phyloP scores from a whole-genome alignment of 2,329 filamentous ascomycete genomes.

The Microsporum canis region DNA sequence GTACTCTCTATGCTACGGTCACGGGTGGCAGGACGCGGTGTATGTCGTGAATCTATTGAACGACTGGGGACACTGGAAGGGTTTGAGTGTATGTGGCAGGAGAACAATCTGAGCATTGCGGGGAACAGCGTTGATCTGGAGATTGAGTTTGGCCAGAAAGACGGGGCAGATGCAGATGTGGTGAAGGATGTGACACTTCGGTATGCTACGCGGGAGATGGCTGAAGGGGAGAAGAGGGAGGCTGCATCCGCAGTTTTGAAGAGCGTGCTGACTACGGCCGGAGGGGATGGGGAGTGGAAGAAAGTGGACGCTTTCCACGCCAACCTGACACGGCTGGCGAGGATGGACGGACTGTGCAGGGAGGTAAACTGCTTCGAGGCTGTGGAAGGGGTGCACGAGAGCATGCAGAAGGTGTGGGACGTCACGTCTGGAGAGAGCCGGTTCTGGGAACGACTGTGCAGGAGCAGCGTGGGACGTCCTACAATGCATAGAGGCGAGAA shows the following conservation, averaged over 20 bases:
- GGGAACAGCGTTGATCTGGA: constrained; percentile 38
- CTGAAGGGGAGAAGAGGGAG: constrained; percentile 32
- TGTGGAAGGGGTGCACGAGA: constrained; percentile 33
- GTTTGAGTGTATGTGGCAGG: constrained; percentile 38
- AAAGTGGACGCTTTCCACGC: constrained; percentile 30
- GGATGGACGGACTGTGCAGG: constrained; percentile 34
- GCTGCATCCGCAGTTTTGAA: constrained; percentile 35
- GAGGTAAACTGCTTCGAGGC: constrained; percentile 39
- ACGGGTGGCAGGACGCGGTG: constrained; percentile 32
- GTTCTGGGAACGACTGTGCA: constrained; percentile 32
- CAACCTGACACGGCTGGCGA: constrained; percentile 36
- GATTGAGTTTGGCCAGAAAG: constrained; percentile 32
- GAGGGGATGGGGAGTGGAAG: constrained; percentile 23
- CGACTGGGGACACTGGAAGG: constrained; percentile 33
- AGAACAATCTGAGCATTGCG: constrained; percentile 36
- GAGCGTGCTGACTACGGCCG: constrained; percentile 22
- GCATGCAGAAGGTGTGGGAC: constrained; percentile 34
- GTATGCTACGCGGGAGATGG: constrained; percentile 32
- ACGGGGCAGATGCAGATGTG: constrained; percentile 19
- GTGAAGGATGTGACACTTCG: constrained; percentile 35
- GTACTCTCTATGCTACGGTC: constrained; percentile 32
- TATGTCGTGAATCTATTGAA: constrained; percentile 35
- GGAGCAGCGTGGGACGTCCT: constrained; percentile 32
- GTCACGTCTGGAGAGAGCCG: constrained; percentile 20
- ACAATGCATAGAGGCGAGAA: constrained; percentile 29